phyloP scores from a whole-genome alignment of 2,329 filamentous ascomycete genomes.

The Xylariales sp. region DNA sequence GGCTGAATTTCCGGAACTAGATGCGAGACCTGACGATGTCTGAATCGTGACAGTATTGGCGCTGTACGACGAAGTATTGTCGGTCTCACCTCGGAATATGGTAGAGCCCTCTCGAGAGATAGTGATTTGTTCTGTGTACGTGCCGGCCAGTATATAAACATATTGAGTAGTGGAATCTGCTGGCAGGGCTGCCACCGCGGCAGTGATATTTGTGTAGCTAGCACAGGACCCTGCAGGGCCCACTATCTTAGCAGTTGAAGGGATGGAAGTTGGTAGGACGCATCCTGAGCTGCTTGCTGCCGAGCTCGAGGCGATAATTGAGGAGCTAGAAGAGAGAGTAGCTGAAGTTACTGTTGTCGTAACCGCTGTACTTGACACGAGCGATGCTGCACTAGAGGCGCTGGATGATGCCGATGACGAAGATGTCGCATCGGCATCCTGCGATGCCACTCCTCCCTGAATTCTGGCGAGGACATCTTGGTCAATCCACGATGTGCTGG shows the following conservation, averaged over 20 bases:
- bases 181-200: slow-evolving; percentile 42
- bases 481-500: slow-evolving; percentile 32
- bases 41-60: slow-evolving; percentile 41
- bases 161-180: slow-evolving; percentile 36
- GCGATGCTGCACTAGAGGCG: neutral
- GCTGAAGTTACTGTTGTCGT: neutral
- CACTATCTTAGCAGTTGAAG: slow-evolving; percentile 10
- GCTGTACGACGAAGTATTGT: slow-evolving; percentile 33
- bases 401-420: slow-evolving; percentile 12
- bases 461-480: slow-evolving; percentile 25
- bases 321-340: neutral
- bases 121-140: slow-evolving; percentile 27
- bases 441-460: slow-evolving; percentile 10
- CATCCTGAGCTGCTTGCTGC: slow-evolving; percentile 2
- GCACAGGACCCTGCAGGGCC: slow-evolving; percentile 15
- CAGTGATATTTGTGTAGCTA: slow-evolving; percentile 27
- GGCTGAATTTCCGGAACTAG: slow-evolving; percentile 10
- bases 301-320: neutral
- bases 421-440: slow-evolving; percentile 2
- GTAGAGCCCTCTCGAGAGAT: slow-evolving; percentile 39
- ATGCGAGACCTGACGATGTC: slow-evolving; percentile 8
- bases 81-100: slow-evolving; percentile 44
- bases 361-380: neutral
- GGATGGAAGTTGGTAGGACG: slow-evolving; percentile 8
- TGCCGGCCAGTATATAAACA: slow-evolving; percentile 2